A percentile compares a stretch with the other conserved stretches of the same genome.
Conservation (phyloP, 2,329 filamentous ascomycete species). For the Clonostachys sp. region DNA sequence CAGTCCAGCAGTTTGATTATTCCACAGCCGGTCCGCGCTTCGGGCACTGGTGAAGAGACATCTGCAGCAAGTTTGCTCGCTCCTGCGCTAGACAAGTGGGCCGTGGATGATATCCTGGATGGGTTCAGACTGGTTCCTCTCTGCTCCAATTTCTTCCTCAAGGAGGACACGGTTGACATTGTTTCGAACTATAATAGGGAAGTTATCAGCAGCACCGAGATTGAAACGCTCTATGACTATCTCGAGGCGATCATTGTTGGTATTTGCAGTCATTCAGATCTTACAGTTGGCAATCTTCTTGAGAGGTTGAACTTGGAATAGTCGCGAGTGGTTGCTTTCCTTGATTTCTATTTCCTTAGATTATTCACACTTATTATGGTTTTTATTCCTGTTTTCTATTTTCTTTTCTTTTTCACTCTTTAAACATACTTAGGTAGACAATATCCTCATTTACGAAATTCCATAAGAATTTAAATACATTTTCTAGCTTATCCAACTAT, state of each 20-base stretch:
- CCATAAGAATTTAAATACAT: too few relatives aligned
- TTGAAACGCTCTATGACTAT: background rate
- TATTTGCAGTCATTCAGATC: background rate
- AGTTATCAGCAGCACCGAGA: background rate
- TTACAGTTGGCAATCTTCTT: background rate
- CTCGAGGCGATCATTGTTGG: background rate
- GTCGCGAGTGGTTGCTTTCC: too few relatives aligned
- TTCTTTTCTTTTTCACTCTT: too few relatives aligned
- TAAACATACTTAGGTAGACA: too few relatives aligned
- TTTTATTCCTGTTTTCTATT: too few relatives aligned
- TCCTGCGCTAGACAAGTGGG: background rate
- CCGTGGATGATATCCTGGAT: slow-evolving; percentile 28
- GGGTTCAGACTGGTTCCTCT: background rate
- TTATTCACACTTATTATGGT: too few relatives aligned
- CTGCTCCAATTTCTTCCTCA: background rate
- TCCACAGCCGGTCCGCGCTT: background rate
- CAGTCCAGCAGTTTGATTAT: background rate
- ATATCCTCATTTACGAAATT: too few relatives aligned
- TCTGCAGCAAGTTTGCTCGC: too few relatives aligned
- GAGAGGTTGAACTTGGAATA: too few relatives aligned
- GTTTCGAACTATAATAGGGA: background rate
- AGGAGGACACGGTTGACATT: background rate
- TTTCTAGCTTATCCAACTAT: too few relatives aligned
- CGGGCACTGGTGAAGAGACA: too few relatives aligned
- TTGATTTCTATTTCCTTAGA: too few relatives aligned